phyloP scores from a whole-genome alignment of 2,329 filamentous ascomycete species.

The Passalora sequoiae region DNA sequence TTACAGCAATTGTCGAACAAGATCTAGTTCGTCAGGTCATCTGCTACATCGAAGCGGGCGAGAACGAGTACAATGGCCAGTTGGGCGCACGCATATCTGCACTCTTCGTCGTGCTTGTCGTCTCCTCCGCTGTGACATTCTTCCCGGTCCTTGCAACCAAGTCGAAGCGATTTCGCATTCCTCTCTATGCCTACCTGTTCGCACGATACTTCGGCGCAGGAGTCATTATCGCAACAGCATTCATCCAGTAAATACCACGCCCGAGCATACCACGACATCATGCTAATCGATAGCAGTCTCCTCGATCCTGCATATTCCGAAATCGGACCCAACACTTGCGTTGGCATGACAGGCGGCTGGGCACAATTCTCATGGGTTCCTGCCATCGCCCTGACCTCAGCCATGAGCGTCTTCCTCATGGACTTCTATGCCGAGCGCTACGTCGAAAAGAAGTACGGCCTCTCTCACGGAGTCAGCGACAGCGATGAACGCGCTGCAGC shows the following conservation, averaged over 20 bases:
- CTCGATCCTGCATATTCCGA: constrained; percentile 30
- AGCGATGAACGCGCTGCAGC: constrained; percentile 8
- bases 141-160: constrained; percentile 47
- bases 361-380: constrained; percentile 50
- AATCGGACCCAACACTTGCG: constrained; percentile 41
- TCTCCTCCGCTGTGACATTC: constrained; percentile 40
- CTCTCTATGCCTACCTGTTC: constrained; percentile 43
- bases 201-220: constrained; percentile 46
- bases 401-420: constrained; percentile 48
- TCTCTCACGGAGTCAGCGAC: constrained; percentile 29
- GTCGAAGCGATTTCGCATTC: constrained; percentile 35
- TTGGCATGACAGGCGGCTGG: constrained; percentile 52
- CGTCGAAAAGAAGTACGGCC: constrained; percentile 45
- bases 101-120: constrained; percentile 43
- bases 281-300: constrained; percentile 31
- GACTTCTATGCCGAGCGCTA: constrained; percentile 50
- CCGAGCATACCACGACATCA: background rate
- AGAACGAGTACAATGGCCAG: constrained; percentile 52
- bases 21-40: constrained; percentile 12
- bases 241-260: constrained; percentile 37
- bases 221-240: constrained; percentile 46
- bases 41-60: constrained; percentile 19
- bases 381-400: constrained; percentile 46
- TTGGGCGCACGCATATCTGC: constrained; percentile 42
- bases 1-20: constrained; percentile 13